Conservation (phyloP, 148 eudicot species). For the Heliamphora exappendiculata region DNA sequence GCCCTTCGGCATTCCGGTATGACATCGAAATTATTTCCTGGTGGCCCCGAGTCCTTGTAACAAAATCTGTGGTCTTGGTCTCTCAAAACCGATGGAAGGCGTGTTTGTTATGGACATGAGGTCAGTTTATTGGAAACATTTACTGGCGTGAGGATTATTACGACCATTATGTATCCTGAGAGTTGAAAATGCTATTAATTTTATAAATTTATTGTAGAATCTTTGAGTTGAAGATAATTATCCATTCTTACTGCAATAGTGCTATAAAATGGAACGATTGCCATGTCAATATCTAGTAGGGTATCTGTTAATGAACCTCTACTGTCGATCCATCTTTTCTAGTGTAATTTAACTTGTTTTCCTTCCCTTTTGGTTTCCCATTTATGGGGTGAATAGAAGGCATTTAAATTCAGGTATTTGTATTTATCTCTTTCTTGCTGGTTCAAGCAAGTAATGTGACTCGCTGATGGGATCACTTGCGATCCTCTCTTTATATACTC, state of each 20-base stretch:
- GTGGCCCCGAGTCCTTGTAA: neutral
- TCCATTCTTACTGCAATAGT: neutral
- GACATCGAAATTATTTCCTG: no score
- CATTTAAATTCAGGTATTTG: no score
- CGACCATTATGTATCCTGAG: neutral
- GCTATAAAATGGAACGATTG: neutral
- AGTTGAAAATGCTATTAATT: neutral
- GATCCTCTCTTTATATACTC: no score
- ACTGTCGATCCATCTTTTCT: neutral
- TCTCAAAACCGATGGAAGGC: no score
- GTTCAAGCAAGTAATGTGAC: no score
- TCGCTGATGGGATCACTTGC: no score
- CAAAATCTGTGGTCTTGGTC: neutral
- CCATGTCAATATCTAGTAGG: neutral
- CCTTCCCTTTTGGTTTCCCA: neutral
- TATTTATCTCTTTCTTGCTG: no score
- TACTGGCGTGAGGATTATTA: neutral
- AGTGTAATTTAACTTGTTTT: neutral
- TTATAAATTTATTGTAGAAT: neutral
- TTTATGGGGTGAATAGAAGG: no score
- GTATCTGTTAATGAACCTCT: conserved; percentile 1
- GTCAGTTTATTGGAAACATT: neutral
- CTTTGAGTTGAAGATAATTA: neutral
- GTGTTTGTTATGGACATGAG: neutral
- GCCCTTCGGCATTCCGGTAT: neutral